A percentile compares a stretch with the other conserved stretches of the same genome.
These are phyloP conservation scores for Friedmanniomyces simplex DNA, from an alignment of 495 filamentous ascomycete species.

Conservation along the genomic window DNA sequence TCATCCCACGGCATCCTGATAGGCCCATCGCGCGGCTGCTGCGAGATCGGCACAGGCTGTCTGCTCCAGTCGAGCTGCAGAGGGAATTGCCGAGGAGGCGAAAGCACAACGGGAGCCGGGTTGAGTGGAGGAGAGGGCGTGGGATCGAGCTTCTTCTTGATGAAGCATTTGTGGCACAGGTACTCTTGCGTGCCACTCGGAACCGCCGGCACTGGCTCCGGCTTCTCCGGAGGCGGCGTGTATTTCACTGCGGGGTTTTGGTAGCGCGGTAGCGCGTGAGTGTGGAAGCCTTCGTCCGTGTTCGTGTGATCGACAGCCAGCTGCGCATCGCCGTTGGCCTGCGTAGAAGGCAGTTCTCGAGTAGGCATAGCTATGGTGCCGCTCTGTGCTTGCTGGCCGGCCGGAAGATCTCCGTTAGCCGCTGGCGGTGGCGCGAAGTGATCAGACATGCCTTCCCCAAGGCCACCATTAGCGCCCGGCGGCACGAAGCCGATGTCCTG, in stretches of 20 bases:
- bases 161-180: constrained; percentile 31
- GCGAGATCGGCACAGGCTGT: neutral
- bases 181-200: constrained; percentile 9
- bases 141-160: constrained; percentile 17
- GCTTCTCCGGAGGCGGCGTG: neutral
- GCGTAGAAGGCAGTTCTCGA: neutral
- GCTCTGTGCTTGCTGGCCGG: neutral
- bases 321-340: constrained; percentile 4
- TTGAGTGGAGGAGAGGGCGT: constrained; percentile 18
- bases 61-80: constrained; percentile 10
- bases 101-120: constrained; percentile 1
- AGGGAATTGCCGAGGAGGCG: constrained; percentile 10
- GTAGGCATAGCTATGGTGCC: neutral
- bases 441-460: constrained; percentile 14
- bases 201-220: neutral
- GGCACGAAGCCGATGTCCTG: constrained; percentile 15
- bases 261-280: constrained; percentile 11
- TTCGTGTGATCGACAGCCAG: neutral
- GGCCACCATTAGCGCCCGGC: constrained; percentile 7
- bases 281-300: constrained; percentile 9
- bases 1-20: constrained; percentile 17
- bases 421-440: neutral
- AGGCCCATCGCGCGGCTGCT: constrained; percentile 3
- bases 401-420: neutral
- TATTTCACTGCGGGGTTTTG: neutral